Base-by-base conservation (phyloP, 2,329 filamentous ascomycete species). In the Fusarium liriodendri region DNA sequence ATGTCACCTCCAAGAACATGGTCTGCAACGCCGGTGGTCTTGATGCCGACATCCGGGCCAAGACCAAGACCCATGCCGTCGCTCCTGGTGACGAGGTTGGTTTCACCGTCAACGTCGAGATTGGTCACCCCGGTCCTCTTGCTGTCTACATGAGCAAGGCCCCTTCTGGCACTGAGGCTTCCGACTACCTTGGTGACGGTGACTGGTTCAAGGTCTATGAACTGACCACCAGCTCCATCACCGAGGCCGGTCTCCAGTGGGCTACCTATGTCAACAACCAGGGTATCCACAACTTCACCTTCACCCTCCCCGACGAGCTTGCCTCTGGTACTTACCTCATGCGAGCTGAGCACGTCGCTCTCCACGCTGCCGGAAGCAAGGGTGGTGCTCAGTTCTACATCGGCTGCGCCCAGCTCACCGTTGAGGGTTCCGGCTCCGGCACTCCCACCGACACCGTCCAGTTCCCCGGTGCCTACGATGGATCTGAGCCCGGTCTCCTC, bases 1-100 rank as follows among this genome's bases (percentile, higher is more conserved):
- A 85, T 63, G 77, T 84, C 42, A 82, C 78, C 60, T 83, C 82
- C 32, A 72, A 77, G 29, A 77, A 82, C 74, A 81, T 85, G 64
- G 65, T 83, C 64, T 85, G 83, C 77, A 85, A 85, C 74, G 76
- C 78, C 11, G 83, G 82, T 20, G 82, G 81, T 32, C 76, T 81
- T 47, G 82, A 82, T 35, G 77, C 80, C 62, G 79, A 79, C 65
- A 82, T 82, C 72, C 79, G 80, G 35, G 78, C 82, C 59, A 80
- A 79, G 67, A 84, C 82, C 40, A 73, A 77, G 62, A 84, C 82
- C 13, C 75, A 81, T 72, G 73, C 78, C 37, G 82, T 85, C 47
- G 75, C 79, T 6, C 77, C 83, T n/a, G 84, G 84, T 37, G 80
- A 84, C 57, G 78, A 80, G 33, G 78, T 86, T n/a, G 84, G 84